phyloP scores from a whole-genome alignment of 495 filamentous ascomycete species.

The Letharia lupina region DNA sequence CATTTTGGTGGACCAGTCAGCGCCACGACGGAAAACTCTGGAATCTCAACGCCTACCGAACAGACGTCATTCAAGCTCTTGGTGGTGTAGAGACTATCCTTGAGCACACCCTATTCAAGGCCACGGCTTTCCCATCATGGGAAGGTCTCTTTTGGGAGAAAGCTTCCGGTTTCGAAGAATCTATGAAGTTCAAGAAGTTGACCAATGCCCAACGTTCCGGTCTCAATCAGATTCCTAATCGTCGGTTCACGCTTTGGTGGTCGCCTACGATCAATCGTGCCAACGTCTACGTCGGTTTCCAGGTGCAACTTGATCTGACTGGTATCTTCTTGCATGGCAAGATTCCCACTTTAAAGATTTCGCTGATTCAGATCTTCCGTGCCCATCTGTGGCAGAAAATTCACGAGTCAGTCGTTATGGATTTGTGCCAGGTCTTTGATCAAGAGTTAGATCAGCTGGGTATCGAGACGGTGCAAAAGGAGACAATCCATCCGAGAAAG shows the following conservation, averaged over 20 bases:
- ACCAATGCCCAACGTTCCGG: conserved; percentile 97
- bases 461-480: conserved; percentile 98
- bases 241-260: conserved; percentile 98
- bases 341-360: conserved; percentile 98
- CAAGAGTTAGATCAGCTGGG: conserved; percentile 93
- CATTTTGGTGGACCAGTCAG: conserved; percentile 99
- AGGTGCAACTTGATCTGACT: conserved; percentile 96
- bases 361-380: conserved; percentile 98
- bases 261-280: conserved; percentile 64
- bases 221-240: conserved; percentile 99
- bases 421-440: conserved; percentile 98
- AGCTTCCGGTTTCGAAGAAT: conserved; percentile 49
- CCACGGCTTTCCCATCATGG: conserved; percentile 97
- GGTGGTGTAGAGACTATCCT: conserved; percentile 99
- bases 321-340: conserved; percentile 99
- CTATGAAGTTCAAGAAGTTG: conserved; percentile 99
- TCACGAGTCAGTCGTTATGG: conserved; percentile 98
- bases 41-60: conserved; percentile 97
- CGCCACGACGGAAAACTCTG: conserved; percentile 97
- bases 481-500: conserved; percentile 98
- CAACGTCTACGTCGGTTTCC: conserved; percentile 77
- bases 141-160: conserved; percentile 99
- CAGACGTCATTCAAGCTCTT: conserved; percentile 96
- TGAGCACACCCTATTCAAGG: conserved; percentile 97
- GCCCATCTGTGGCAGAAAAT: conserved; percentile 99